Base-by-base conservation (phyloP, 257 asterid species). In the Forsythia suspensa region DNA sequence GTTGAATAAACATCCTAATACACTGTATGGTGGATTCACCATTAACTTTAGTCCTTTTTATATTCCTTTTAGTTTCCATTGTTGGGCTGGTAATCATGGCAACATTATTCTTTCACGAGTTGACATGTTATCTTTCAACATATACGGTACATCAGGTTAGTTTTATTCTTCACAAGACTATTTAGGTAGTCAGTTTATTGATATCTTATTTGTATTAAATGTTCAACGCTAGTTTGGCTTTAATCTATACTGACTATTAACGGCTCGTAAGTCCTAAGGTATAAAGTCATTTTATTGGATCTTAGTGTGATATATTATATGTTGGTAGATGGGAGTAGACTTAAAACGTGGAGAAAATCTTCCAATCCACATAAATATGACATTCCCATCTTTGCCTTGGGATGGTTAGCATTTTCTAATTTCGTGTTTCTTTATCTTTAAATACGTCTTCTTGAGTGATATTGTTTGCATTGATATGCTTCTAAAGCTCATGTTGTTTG, bases 341-440 rank as follows among this genome's bases (percentile, higher is more conserved):
- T 86, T 90, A 75, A 91, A 89, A 81, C 97, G 97, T 44, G 98
- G 99, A 75, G 98, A 93, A 86, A 95, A 92, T 39, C 95, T 95
- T 70, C 99, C 99, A 16, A 95, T 95, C 83, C 98, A 95, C 88
- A 90, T 95, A 78, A 95, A 95, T 80, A 93, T 95, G 94, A 84
- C 98, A 75, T 95, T 95, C 85, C 99, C 99, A 8, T 90, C 98
- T 71, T 85, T 96, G 82, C 99, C 98, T 73, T 96, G 99, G 85
- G 99, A 96, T 86, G 99, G 99, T 96, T 80, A 86, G 95, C 55
- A 70, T 75, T 71, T 73, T 66, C 71, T 59, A 38, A 70, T 71
- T 83, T 75, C 80, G 63, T 68, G 34, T 36, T 72, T 73, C 0
- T 29, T 29, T 44, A 42, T 20, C 24, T 59, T 68, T 63, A 38